phyloP scores from a whole-genome alignment of 2,329 filamentous ascomycete species.

The Neodidymelliopsis sp. region DNA sequence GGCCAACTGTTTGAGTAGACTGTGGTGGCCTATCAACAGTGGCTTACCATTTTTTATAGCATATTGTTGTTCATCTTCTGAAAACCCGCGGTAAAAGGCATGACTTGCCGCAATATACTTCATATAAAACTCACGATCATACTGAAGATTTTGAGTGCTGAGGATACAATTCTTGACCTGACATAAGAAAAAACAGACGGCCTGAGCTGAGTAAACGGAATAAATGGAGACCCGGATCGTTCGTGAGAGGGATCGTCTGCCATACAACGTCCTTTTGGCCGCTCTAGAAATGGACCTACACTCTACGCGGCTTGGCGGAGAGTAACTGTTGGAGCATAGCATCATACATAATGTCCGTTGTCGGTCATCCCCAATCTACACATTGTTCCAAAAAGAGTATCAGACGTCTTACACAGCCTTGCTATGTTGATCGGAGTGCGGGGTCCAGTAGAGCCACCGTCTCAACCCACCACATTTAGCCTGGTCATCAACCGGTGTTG shows the following conservation, averaged over 20 bases:
- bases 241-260: not conserved
- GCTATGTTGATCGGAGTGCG: slow-evolving; percentile 24
- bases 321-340: not conserved
- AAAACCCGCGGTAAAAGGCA: slow-evolving; percentile 4
- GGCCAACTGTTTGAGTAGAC: not conserved
- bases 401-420: not conserved
- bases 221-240: not conserved
- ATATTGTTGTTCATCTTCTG: not conserved
- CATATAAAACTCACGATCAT: not conserved
- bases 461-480: slow-evolving; percentile 39
- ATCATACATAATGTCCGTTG: not conserved
- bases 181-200: not conserved
- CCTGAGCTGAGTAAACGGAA: not conserved
- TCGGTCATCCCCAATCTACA: not conserved
- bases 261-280: slow-evolving; percentile 4
- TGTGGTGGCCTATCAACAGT: not conserved
- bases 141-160: not conserved
- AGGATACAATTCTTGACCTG: not conserved
- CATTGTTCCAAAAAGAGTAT: not conserved
- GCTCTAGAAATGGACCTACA: not conserved
- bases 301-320: not conserved
- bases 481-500: slow-evolving; percentile 37
- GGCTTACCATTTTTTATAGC: not conserved
- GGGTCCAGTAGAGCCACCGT: slow-evolving; percentile 35
- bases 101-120: slow-evolving; percentile 4